phyloP scores from a whole-genome alignment of 352 stramenopile genomes.

The Aphanomyces invadans region DNA sequence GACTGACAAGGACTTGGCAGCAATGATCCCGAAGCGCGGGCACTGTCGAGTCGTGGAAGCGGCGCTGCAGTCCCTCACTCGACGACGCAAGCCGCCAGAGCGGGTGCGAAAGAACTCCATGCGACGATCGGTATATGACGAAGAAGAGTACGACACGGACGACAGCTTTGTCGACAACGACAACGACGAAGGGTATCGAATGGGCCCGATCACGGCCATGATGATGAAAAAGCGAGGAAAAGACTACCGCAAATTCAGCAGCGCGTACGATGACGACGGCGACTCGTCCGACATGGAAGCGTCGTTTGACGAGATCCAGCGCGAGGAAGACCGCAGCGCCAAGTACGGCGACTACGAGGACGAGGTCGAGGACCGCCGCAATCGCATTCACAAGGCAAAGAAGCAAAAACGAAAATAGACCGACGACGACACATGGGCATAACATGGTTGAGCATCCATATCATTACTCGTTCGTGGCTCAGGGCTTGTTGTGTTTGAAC shows the following conservation, averaged over 20 bases:
- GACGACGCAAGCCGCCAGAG: constrained; percentile 33
- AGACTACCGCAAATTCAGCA: no score
- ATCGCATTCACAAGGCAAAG: constrained; percentile 83
- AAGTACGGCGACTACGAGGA: constrained; percentile 68
- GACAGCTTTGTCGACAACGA: constrained; percentile 82
- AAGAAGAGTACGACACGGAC: constrained; percentile 79
- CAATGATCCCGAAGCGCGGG: constrained; percentile 71
- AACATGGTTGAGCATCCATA: background rate
- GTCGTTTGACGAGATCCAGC: constrained; percentile 75
- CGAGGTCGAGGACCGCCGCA: constrained; percentile 71
- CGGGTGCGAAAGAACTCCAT: constrained; percentile 32
- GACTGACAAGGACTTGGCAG: constrained; percentile 56
- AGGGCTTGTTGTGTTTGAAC: no score
- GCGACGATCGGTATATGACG: no score
- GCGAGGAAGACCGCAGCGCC: constrained; percentile 77
- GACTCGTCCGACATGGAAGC: constrained; percentile 84
- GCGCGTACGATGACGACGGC: constrained; percentile 71
- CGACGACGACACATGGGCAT: no score
- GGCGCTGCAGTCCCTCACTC: constrained; percentile 61
- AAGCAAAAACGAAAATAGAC: constrained; percentile 53
- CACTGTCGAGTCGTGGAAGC: constrained; percentile 79
- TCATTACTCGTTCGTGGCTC: no score
- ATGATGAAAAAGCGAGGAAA: constrained; percentile 48
- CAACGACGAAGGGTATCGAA: constrained; percentile 58
- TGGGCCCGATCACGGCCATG: constrained; percentile 70